Conservation (phyloP, 352 stramenopile species). For the Phytopythium mirpurense region DNA sequence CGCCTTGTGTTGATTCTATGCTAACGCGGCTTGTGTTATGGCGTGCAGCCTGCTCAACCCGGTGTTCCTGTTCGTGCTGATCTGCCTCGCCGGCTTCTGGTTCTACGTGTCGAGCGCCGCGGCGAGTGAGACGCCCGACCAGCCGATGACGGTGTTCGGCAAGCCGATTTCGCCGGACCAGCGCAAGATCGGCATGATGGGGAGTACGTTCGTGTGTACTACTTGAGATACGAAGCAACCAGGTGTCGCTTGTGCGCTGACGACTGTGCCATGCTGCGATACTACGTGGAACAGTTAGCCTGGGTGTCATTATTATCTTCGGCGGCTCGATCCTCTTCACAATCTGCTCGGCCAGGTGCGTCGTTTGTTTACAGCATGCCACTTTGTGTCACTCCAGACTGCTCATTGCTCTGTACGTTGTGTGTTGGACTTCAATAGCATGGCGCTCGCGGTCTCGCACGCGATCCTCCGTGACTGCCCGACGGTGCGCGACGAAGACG, state of each 20-base stretch:
- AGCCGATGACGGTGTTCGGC: conserved; percentile 71
- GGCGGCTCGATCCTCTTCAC: conserved; percentile 85
- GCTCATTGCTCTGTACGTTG: no score
- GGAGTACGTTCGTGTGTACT: conserved; percentile 27
- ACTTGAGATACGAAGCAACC: no score
- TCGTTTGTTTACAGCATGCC: not conserved
- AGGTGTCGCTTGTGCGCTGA: no score
- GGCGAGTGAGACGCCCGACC: conserved; percentile 62
- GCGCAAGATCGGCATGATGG: conserved; percentile 76
- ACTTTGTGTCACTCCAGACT: not conserved
- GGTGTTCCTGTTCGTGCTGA: conserved; percentile 85
- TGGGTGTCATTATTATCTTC: conserved; percentile 76
- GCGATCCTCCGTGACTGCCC: conserved; percentile 76
- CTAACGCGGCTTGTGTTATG: not conserved
- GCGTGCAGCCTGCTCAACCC: conserved; percentile 65
- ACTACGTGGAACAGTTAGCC: conserved; percentile 54
- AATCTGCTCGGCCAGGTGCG: conserved; percentile 74
- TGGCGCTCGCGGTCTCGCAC: conserved; percentile 70
- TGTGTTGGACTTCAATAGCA: conserved; percentile 22
- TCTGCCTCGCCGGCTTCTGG: conserved; percentile 78
- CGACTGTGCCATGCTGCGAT: not conserved
- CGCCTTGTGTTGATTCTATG: conserved; percentile 2
- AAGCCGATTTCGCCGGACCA: conserved; percentile 65
- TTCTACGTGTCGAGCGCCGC: conserved; percentile 71
- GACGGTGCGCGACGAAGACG: conserved; percentile 68